Evolutionary conservation across 2,329 filamentous ascomycete species (phyloP).

Genomic region (Xylaria sp.): DNA sequence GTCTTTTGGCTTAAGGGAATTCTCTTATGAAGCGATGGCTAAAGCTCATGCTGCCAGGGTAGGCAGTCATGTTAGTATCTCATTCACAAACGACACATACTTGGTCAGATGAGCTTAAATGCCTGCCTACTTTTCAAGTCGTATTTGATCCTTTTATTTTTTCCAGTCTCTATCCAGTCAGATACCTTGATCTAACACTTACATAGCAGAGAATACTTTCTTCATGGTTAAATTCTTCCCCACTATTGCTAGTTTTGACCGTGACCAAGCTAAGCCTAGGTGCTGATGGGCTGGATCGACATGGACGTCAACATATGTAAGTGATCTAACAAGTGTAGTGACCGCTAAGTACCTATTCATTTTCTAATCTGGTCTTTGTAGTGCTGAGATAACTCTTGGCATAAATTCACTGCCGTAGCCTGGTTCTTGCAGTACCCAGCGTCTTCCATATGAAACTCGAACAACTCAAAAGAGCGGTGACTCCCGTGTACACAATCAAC

Average conservation of each 20-base stretch:
- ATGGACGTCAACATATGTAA: neutral
- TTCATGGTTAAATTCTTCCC: too few species aligned
- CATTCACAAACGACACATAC: too few species aligned
- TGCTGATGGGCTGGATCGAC: neutral
- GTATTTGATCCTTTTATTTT: too few species aligned
- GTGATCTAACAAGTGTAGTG: neutral
- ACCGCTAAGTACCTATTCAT: neutral
- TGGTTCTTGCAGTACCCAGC: neutral
- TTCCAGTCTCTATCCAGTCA: too few species aligned
- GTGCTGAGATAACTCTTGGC: neutral
- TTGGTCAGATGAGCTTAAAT: too few species aligned
- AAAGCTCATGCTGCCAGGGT: too few species aligned
- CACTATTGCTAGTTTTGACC: neutral
- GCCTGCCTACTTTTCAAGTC: too few species aligned
- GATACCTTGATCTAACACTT: too few species aligned
- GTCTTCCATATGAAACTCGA: conserved; percentile 54
- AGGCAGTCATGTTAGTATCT: too few species aligned
- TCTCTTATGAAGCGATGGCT: too few species aligned
- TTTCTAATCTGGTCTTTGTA: neutral
- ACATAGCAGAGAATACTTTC: too few species aligned
- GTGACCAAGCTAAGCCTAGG: neutral
- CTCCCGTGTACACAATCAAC: conserved; percentile 64
- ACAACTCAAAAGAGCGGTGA: conserved; percentile 59
- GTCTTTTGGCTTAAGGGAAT: too few species aligned
- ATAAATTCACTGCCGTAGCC: neutral